Percentiles rank a stretch among this genome's conserved stretches.
Evolutionary conservation across 148 eudicot genomes (phyloP).

Genomic region (Pharnaceum exiguum): DNA sequence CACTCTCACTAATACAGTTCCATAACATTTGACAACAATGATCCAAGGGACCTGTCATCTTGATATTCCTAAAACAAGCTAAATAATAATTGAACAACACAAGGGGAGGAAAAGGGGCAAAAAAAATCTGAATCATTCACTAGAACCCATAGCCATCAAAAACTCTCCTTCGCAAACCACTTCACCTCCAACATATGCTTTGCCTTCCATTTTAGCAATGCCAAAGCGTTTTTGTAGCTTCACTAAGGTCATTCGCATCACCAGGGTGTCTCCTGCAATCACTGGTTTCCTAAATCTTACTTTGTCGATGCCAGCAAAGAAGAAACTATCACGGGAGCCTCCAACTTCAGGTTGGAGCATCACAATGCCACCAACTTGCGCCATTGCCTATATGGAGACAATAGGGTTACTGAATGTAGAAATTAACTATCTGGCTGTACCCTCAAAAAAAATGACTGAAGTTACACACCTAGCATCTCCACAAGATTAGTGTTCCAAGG

Average conservation of each 20-base stretch:
- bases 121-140: constrained; percentile 18
- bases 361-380: constrained; percentile 92
- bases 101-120: background rate
- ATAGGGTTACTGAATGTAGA: background rate
- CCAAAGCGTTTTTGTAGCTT: constrained; percentile 92
- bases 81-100: background rate
- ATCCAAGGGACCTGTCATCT: too few species aligned
- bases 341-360: constrained; percentile 94
- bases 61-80: background rate
- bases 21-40: too few species aligned
- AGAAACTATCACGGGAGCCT: constrained; percentile 71
- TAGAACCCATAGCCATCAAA: constrained; percentile 85
- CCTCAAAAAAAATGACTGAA: too few species aligned
- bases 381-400: constrained; percentile 67
- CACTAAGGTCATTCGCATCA: constrained; percentile 79
- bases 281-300: constrained; percentile 95
- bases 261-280: constrained; percentile 85
- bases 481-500: too few species aligned
- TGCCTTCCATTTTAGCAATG: constrained; percentile 90
- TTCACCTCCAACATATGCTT: constrained; percentile 88
- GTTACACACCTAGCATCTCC: too few species aligned
- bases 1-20: too few species aligned
- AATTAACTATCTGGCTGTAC: too few species aligned
- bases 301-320: constrained; percentile 95
- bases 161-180: constrained; percentile 95